Conservation (phyloP, 805 yeast species). For the Hanseniaspora jakobsenii region DNA sequence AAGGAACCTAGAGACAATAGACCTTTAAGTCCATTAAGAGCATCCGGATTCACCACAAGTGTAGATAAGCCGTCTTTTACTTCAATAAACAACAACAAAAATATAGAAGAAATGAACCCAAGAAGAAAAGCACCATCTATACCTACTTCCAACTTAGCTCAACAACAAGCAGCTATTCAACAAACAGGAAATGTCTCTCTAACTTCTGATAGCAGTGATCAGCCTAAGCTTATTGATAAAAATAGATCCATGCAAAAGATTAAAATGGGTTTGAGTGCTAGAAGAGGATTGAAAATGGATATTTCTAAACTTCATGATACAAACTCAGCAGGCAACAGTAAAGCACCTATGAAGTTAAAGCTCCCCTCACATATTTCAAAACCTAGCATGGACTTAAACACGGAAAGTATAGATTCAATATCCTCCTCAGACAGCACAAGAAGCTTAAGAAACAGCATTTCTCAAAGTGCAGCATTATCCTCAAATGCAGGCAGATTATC, state of each 20-base stretch:
- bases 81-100: no score
- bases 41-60: not conserved
- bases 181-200: no score
- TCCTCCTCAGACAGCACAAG: constrained; percentile 7
- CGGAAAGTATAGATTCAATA: constrained; percentile 4
- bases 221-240: constrained; percentile 78
- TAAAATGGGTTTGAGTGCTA: constrained; percentile 71
- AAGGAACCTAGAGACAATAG: constrained; percentile 1
- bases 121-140: constrained; percentile 26
- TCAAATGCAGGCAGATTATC: constrained; percentile 2
- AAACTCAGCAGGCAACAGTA: not conserved
- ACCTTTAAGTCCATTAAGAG: constrained; percentile 12
- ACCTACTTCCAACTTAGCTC: no score
- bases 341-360: not conserved
- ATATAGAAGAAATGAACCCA: constrained; percentile 19
- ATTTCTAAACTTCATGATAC: constrained; percentile 12
- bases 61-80: no score
- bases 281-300: constrained; percentile 66
- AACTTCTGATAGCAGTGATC: no score
- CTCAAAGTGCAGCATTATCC: not conserved
- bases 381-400: not conserved
- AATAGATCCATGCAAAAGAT: constrained; percentile 53
- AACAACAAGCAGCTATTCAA: no score
- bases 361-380: not conserved
- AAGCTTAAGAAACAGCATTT: not conserved